Conservation (phyloP, 2,329 filamentous ascomycete genomes). For the Xylariaceae sp. region DNA sequence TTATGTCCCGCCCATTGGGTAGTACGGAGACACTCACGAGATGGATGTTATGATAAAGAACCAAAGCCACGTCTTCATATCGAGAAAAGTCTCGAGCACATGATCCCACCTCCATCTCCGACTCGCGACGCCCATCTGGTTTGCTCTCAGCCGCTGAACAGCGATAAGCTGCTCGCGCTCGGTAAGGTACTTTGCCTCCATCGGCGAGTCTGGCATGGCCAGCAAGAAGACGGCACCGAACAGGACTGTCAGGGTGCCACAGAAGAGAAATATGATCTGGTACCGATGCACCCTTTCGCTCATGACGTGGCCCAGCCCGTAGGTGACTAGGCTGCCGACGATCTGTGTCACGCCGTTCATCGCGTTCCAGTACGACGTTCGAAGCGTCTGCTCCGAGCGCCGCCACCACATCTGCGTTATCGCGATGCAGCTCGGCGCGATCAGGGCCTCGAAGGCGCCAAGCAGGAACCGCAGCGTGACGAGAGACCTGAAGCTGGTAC, state of each 20-base stretch:
- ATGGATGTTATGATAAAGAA: constrained; percentile 55
- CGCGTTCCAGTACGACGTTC: constrained; percentile 46
- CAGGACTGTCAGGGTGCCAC: constrained; percentile 45
- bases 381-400: constrained; percentile 44
- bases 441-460: constrained; percentile 43
- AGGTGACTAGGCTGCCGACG: constrained; percentile 50
- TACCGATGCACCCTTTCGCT: constrained; percentile 42
- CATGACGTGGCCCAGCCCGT: constrained; percentile 44
- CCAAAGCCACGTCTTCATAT: constrained; percentile 52
- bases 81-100: constrained; percentile 40
- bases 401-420: constrained; percentile 53
- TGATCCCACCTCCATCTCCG: constrained; percentile 66
- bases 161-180: constrained; percentile 62
- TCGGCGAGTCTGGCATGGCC: constrained; percentile 60
- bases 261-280: constrained; percentile 47
- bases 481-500: constrained; percentile 41
- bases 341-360: constrained; percentile 53
- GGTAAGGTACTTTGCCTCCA: constrained; percentile 53
- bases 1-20: neutral
- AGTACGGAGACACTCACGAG: constrained; percentile 50
- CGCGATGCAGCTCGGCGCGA: constrained; percentile 46
- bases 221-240: constrained; percentile 47
- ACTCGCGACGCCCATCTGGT: constrained; percentile 70
- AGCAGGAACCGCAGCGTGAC: constrained; percentile 41
- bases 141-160: constrained; percentile 65